A percentile compares a stretch with the other conserved stretches of the same genome.
phyloP scores from a whole-genome alignment of 257 asterid genomes.

The Scutellaria galericulata region DNA sequence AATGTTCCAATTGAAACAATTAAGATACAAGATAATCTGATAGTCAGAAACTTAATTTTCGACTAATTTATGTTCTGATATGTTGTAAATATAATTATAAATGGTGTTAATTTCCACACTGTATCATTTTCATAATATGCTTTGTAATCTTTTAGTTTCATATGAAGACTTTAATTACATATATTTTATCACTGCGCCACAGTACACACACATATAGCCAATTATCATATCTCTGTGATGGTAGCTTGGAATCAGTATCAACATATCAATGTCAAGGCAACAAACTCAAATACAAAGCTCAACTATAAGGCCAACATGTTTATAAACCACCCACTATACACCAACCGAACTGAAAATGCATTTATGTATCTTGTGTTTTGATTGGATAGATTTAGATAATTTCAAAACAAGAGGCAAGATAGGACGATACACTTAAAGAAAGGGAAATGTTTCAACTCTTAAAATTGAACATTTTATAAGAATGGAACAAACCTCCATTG shows the following conservation, averaged over 20 bases:
- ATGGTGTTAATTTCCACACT: background rate
- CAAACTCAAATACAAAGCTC: conserved; percentile 16
- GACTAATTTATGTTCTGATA: background rate
- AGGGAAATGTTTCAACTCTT: background rate
- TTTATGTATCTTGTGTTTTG: background rate
- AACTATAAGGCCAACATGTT: conserved; percentile 1
- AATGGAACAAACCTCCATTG: conserved; percentile 60
- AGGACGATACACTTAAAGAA: background rate
- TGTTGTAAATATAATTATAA: background rate
- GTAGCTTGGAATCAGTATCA: background rate
- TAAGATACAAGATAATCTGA: background rate
- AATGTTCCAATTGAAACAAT: background rate
- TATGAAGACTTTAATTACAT: background rate
- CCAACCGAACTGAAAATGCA: conserved; percentile 5
- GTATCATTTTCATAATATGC: conserved; percentile 3
- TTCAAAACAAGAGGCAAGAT: background rate
- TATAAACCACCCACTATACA: background rate
- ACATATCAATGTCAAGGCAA: background rate
- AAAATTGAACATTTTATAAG: background rate
- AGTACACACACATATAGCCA: background rate
- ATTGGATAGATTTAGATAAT: background rate
- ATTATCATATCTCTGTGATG: background rate
- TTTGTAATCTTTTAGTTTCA: background rate
- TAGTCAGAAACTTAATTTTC: background rate
- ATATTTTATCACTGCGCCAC: background rate